Conservation (phyloP, 306 rosid genomes). For the Medicago ruthenica region DNA sequence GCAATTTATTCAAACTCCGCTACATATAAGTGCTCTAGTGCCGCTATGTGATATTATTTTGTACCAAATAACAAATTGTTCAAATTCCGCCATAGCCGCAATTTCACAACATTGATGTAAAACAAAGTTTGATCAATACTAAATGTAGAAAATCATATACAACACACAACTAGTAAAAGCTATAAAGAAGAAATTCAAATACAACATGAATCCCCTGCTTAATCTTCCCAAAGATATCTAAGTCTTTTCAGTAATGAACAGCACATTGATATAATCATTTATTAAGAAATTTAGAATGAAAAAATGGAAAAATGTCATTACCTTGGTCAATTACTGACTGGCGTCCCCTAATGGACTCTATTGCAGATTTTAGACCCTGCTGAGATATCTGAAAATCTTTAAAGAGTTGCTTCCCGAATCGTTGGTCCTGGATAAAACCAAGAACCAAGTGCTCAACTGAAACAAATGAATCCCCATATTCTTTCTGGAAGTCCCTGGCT, state of each 20-base stretch:
- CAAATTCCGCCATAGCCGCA: no score
- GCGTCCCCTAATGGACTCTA: conserved; percentile 85
- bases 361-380: conserved; percentile 73
- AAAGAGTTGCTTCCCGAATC: conserved; percentile 89
- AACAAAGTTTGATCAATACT: neutral
- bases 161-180: neutral
- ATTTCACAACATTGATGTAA: no score
- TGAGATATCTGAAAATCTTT: conserved; percentile 81
- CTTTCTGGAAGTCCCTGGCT: conserved; percentile 84
- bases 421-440: conserved; percentile 77
- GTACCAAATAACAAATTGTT: no score
- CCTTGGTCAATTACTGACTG: conserved; percentile 98
- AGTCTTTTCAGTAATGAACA: conserved; percentile 9
- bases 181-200: conserved; percentile 4
- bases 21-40: no score
- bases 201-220: neutral
- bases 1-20: no score
- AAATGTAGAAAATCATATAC: conserved; percentile 30
- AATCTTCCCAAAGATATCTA: neutral
- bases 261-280: neutral
- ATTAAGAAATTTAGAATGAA: neutral
- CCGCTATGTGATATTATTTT: no score
- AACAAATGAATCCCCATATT: conserved; percentile 92
- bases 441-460: conserved; percentile 99
- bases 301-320: conserved; percentile 39